phyloP scores from a whole-genome alignment of 805 yeast species.

The Candida suzukii region DNA sequence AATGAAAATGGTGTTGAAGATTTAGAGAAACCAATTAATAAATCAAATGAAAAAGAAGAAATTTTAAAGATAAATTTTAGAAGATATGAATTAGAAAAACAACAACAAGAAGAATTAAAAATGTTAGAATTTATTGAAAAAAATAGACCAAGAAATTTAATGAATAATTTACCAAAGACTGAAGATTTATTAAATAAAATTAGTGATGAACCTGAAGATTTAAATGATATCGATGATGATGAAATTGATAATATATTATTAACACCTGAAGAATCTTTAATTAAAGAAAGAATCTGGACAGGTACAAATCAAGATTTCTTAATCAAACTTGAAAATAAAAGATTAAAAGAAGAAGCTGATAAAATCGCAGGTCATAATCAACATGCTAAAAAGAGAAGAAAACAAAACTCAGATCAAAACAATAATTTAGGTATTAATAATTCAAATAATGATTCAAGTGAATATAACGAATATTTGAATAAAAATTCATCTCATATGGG shows the following conservation, averaged over 20 bases:
- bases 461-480: conserved; percentile 17
- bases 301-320: conserved; percentile 83
- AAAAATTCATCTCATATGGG: conserved; percentile 18
- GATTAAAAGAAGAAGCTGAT: conserved; percentile 82
- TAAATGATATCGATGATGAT: conserved; percentile 79
- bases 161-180: conserved; percentile 48
- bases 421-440: no score
- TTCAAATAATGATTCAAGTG: conserved; percentile 1
- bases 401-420: conserved; percentile 16
- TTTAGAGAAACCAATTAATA: background rate
- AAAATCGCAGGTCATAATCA: conserved; percentile 70
- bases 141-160: conserved; percentile 50
- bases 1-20: conserved; percentile 6
- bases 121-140: conserved; percentile 30
- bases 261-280: conserved; percentile 57
- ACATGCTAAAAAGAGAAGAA: conserved; percentile 40
- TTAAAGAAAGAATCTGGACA: conserved; percentile 85
- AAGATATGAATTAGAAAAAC: background rate
- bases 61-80: background rate
- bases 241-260: conserved; percentile 60
- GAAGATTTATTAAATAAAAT: conserved; percentile 43
- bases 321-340: conserved; percentile 76
- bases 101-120: conserved; percentile 15
- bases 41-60: background rate
- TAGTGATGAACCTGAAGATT: conserved; percentile 52